A percentile compares a stretch with the other conserved stretches of the same genome.
These are phyloP conservation scores for Phytophthora ramorum DNA, from an alignment of 352 stramenopile genomes.

Conservation along the genomic window DNA sequence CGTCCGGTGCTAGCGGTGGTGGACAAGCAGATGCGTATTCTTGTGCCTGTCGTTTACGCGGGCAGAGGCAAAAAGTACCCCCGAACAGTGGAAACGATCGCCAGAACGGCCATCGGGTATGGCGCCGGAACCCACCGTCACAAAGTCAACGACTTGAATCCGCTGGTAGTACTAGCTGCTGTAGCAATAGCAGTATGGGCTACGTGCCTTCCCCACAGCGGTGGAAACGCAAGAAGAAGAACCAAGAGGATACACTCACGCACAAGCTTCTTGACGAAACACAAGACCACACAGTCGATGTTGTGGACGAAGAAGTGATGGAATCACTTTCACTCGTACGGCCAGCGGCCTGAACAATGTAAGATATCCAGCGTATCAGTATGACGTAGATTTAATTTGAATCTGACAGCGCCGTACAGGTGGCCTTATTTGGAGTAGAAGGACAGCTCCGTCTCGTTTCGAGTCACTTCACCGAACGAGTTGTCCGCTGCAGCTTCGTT, in stretches of 20 bases:
- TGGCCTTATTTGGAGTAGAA: conserved; percentile 72
- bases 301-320: conserved; percentile 28
- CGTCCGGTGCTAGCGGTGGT: conserved; percentile 4
- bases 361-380: conserved; percentile 17
- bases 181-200: conserved; percentile 13
- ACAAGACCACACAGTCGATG: conserved; percentile 33
- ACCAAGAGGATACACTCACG: conserved; percentile 22
- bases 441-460: conserved; percentile 77
- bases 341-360: conserved; percentile 26
- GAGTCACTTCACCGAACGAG: conserved; percentile 77
- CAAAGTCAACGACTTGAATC: conserved; percentile 22
- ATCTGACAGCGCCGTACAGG: neutral
- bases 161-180: conserved; percentile 25
- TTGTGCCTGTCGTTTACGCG: conserved; percentile 35
- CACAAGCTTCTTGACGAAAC: conserved; percentile 41
- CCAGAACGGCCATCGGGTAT: conserved; percentile 6
- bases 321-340: conserved; percentile 21
- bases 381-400: conserved; percentile 7
- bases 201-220: conserved; percentile 13
- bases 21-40: neutral
- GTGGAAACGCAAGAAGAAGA: conserved; percentile 28
- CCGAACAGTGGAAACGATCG: conserved; percentile 4
- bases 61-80: conserved; percentile 14
- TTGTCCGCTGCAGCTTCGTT: conserved; percentile 79
- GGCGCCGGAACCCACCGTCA: conserved; percentile 13